Conservation (phyloP, 2,329 filamentous ascomycete species). For the Neonectria coccinea region DNA sequence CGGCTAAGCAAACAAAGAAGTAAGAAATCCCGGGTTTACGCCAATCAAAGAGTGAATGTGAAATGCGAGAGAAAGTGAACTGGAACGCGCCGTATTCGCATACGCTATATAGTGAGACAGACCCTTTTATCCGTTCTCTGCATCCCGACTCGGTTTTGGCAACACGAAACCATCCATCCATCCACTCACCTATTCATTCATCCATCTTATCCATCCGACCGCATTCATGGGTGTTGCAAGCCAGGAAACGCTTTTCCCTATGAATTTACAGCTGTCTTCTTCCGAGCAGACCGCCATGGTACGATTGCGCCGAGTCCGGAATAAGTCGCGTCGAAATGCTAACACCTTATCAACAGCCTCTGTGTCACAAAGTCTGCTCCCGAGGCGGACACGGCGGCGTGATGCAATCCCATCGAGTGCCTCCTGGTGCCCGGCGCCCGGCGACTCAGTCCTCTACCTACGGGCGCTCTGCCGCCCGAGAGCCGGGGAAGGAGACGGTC, state of each 20-base stretch:
- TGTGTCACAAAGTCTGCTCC: not conserved
- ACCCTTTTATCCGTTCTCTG: not conserved
- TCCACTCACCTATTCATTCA: not conserved
- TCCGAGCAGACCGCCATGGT: not conserved
- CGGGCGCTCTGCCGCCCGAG: not conserved
- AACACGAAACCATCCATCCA: not conserved
- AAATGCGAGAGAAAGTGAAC: not conserved
- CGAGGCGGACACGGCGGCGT: no score
- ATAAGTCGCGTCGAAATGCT: not conserved
- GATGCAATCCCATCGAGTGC: no score
- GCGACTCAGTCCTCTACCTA: no score
- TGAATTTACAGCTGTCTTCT: not conserved
- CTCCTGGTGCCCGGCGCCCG: not conserved
- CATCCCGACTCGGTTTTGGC: not conserved
- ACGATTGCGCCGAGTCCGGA: not conserved
- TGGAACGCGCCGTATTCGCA: not conserved
- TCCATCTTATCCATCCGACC: not conserved
- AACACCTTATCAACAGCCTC: not conserved
- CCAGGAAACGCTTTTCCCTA: no score
- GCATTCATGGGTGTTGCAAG: not conserved
- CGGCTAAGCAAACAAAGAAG: constrained; percentile 2
- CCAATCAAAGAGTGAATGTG: not conserved
- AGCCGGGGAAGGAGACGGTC: not conserved
- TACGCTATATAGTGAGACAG: not conserved
- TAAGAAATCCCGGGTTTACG: not conserved